These are phyloP conservation scores for Cairneyella variabilis DNA, from an alignment of 495 filamentous ascomycete species.

Conservation along the genomic window DNA sequence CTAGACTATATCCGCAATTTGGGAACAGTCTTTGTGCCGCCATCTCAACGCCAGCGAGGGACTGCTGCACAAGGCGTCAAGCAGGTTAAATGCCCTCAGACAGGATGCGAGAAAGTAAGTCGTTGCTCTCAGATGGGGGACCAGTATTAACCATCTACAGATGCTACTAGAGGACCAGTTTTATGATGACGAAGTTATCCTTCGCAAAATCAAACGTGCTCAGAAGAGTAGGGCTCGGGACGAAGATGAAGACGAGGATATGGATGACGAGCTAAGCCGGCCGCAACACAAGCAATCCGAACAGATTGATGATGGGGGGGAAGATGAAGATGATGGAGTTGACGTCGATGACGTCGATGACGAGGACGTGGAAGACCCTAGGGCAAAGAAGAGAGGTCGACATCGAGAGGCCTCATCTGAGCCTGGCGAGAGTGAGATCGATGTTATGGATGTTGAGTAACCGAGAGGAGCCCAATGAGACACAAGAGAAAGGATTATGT, in stretches of 20 bases:
- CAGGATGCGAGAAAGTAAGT: slow-evolving; percentile 33
- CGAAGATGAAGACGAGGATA: slow-evolving; percentile 28
- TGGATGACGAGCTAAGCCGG: slow-evolving; percentile 23
- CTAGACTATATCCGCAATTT: slow-evolving; percentile 28
- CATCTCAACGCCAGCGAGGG: not conserved
- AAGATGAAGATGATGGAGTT: slow-evolving; percentile 1
- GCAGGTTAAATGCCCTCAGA: slow-evolving; percentile 36
- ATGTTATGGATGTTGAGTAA: slow-evolving; percentile 10
- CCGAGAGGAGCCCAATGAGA: not conserved
- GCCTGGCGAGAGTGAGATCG: slow-evolving; percentile 3
- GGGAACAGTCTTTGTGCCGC: slow-evolving; percentile 7
- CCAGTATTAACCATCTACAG: slow-evolving; percentile 13
- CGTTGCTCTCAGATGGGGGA: not conserved
- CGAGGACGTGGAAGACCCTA: slow-evolving; percentile 3
- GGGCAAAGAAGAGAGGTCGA: slow-evolving; percentile 10
- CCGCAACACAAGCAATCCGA: not conserved
- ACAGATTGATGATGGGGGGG: slow-evolving; percentile 9
- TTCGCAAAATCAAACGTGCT: slow-evolving; percentile 34
- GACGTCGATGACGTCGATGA: too few relatives aligned
- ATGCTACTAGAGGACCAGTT: slow-evolving; percentile 35
- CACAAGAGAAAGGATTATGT: not conserved
- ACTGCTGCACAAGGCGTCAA: slow-evolving; percentile 9
- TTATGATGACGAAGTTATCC: slow-evolving; percentile 30
- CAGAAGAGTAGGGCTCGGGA: slow-evolving; percentile 32
- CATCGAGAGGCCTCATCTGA: slow-evolving; percentile 7